These are phyloP conservation scores for Eucalyptus erythrocorys DNA, from an alignment of 345 rosid genomes.

Conservation along the genomic window DNA sequence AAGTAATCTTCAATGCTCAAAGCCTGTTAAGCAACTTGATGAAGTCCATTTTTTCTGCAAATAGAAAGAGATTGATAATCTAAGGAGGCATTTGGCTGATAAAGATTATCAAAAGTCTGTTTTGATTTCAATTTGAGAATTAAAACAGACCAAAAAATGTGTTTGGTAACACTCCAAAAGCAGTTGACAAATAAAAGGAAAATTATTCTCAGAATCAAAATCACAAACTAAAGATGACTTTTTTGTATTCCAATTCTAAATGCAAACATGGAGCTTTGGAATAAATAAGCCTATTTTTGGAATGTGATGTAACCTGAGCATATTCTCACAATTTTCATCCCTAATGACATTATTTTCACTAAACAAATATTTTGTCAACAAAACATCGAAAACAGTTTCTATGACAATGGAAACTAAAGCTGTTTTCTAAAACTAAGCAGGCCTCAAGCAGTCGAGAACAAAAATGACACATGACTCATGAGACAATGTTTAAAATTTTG, in stretches of 20 bases:
- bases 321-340: background rate
- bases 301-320: background rate
- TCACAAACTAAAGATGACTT: background rate
- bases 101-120: background rate
- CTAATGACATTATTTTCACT: background rate
- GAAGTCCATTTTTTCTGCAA: slow-evolving; percentile 78
- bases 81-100: background rate
- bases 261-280: background rate
- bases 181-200: background rate
- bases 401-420: background rate
- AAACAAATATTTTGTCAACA: background rate
- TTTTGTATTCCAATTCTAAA: background rate
- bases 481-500: background rate
- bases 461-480: background rate
- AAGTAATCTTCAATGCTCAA: slow-evolving; percentile 78
- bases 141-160: background rate
- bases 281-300: too few relatives aligned
- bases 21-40: slow-evolving; percentile 94
- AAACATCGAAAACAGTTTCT: background rate
- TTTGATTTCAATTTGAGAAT: background rate
- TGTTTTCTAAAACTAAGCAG: background rate
- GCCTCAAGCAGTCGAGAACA: background rate
- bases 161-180: background rate
- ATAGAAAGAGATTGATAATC: background rate
- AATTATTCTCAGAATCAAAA: background rate